Evolutionary conservation across 2,329 filamentous ascomycete species (phyloP).

Genomic region (Epichloe bromicola): DNA sequence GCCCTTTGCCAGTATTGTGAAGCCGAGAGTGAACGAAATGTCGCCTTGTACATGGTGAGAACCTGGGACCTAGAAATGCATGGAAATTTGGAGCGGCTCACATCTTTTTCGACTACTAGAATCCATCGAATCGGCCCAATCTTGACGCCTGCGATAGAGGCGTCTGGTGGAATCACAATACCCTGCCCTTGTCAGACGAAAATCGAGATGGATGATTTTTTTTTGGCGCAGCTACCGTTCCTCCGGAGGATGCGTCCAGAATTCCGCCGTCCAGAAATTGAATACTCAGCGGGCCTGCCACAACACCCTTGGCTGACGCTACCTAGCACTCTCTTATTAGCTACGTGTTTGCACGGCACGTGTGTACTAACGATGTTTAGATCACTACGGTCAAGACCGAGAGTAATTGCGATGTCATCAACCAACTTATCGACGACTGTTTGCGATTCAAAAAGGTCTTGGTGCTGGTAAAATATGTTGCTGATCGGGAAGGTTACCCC

Average conservation of each 20-base stretch:
- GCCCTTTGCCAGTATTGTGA: conserved; percentile 40
- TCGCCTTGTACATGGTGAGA: conserved; percentile 40
- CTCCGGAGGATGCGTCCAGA: conserved; percentile 18
- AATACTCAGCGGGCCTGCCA: conserved; percentile 45
- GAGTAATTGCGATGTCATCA: conserved; percentile 60
- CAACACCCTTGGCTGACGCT: conserved; percentile 60
- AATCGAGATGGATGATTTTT: background rate
- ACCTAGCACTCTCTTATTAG: conserved; percentile 31
- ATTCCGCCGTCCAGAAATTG: conserved; percentile 29
- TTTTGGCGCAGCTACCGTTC: conserved; percentile 13
- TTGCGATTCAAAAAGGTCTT: conserved; percentile 58
- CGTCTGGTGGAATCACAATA: conserved; percentile 42
- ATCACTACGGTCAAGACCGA: conserved; percentile 48
- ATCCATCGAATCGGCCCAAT: conserved; percentile 46
- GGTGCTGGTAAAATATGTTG: conserved; percentile 69
- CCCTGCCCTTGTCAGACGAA: conserved; percentile 32
- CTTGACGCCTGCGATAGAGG: conserved; percentile 35
- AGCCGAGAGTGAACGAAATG: conserved; percentile 53
- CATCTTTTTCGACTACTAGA: conserved; percentile 70
- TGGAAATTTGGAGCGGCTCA: conserved; percentile 14
- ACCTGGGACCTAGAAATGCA: background rate
- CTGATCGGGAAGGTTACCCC: conserved; percentile 25
- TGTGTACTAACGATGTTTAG: conserved; percentile 53
- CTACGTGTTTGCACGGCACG: background rate
- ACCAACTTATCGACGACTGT: conserved; percentile 56